Evolutionary conservation across 306 rosid genomes (phyloP).

Genomic region (Sicyos edulis): DNA sequence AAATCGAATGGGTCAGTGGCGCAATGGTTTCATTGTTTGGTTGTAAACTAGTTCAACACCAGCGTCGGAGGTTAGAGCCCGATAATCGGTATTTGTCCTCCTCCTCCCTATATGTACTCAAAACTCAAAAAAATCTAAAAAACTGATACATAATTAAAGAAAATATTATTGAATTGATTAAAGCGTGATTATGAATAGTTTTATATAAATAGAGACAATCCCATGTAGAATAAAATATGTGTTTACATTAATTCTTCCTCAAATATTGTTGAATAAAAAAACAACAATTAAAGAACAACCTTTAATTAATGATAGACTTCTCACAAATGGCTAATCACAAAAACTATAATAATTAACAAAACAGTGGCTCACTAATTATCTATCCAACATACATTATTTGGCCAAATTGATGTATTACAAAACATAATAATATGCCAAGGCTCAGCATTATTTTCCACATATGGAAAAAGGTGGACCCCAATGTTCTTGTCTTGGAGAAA

Average conservation of each 20-base stretch:
- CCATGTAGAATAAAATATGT: too few species aligned
- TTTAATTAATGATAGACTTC: constrained; percentile 11
- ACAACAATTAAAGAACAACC: neutral
- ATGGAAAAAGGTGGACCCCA: constrained; percentile 7
- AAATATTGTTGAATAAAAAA: too few species aligned
- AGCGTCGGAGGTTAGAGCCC: too few species aligned
- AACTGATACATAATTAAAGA: neutral
- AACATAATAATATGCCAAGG: neutral
- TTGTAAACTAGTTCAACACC: too few species aligned
- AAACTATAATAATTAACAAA: neutral
- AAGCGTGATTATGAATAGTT: constrained; percentile 3
- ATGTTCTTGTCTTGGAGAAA: neutral
- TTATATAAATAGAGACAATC: neutral
- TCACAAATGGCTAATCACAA: neutral
- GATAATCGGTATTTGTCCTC: too few species aligned
- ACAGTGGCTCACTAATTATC: neutral
- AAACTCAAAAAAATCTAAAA: too few species aligned
- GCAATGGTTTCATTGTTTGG: too few species aligned
- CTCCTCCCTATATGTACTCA: too few species aligned
- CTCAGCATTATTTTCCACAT: neutral
- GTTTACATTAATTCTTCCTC: too few species aligned
- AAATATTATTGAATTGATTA: neutral
- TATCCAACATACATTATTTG: neutral
- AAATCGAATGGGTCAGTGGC: too few species aligned
- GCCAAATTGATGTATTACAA: neutral